Base-by-base conservation (phyloP, 371 early-diverging fungal species). In the Smittium mucronatum region DNA sequence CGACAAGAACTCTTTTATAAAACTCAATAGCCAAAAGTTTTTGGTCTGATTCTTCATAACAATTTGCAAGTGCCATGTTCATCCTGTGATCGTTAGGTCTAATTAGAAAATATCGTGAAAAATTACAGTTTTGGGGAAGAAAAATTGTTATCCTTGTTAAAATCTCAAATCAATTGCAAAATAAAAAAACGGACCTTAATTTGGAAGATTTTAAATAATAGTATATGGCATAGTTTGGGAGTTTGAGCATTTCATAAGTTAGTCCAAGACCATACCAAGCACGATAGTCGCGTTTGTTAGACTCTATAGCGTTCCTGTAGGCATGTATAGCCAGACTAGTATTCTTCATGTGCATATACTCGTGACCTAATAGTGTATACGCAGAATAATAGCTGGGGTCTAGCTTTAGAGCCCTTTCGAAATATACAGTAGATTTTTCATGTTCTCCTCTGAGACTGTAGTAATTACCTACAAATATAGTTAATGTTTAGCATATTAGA, bases 291-390 rank as follows among this genome's bases (percentile, higher is more conserved):
- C 86, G 80, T 30, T 82, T 81, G 69, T 92, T 89, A 11, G 30
- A 30, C 64, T 91, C 95, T 83, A 82, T 29, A 0, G 94, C 95
- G 57, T 88, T 79, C 36, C 93, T 81, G 74, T 95, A 98, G 16
- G 93, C 89, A 72, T 93, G 90, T 2, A 96, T 86, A 1, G 97
- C 97, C 15, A 92, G 90, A 33, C 86, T 82, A 1, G 89, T 84
- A 69, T 94, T 91, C 69, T 92, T 93, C 76, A 92, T 68, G 73
- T 97, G 95, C 63, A 97, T 80, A 71, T 93, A 96, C 75, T 96
- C 95, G 75, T 98, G 97, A 0, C 98, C 99, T 72, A 98, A 81
- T 69, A 99, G 81, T 0, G 92, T 94, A 89, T 95, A 95, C 0
- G 92, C 93, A 2, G 88, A 81, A 36, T 88, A 77, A 74, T 89